phyloP scores from a whole-genome alignment of 352 stramenopile species.

The Pythium scleroteichum region DNA sequence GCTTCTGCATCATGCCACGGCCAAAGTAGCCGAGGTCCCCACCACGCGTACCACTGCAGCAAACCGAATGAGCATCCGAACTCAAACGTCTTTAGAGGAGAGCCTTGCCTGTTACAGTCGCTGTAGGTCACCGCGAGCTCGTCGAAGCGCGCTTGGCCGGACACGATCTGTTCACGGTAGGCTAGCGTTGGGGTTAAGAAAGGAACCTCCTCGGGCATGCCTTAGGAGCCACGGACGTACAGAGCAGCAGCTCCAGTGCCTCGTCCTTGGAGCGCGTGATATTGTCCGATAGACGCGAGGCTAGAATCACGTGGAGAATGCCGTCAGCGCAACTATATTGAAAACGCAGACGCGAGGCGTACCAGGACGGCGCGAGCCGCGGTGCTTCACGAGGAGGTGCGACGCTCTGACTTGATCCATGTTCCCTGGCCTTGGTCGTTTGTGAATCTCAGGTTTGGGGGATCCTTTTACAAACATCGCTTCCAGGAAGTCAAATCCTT shows the following conservation, averaged over 20 bases:
- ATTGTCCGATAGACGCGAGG: conserved; percentile 87
- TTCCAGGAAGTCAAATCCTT: conserved; percentile 2
- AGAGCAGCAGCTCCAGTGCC: conserved; percentile 82
- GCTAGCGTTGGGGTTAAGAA: conserved; percentile 23
- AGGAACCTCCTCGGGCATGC: too few species aligned
- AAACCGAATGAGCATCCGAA: not conserved
- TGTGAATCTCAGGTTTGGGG: not conserved
- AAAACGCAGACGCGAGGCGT: too few species aligned
- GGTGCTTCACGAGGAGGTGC: conserved; percentile 96
- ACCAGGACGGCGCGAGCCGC: conserved; percentile 83
- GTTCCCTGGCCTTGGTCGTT: conserved; percentile 4
- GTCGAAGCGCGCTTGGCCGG: conserved; percentile 74
- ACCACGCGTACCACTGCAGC: conserved; percentile 62
- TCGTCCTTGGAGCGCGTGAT: conserved; percentile 92
- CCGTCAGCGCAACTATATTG: too few species aligned
- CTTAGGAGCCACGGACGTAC: conserved; percentile 22
- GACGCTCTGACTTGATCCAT: conserved; percentile 79
- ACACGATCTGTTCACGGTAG: conserved; percentile 83
- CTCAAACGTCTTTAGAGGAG: too few species aligned
- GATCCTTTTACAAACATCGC: conserved; percentile 1
- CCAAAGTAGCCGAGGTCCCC: conserved; percentile 91
- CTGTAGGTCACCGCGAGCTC: conserved; percentile 83
- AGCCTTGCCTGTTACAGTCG: conserved; percentile 64
- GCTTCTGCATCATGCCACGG: conserved; percentile 91
- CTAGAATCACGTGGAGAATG: conserved; percentile 46